These are phyloP conservation scores for Paracamarosporium sp. DNA, from an alignment of 2,329 filamentous ascomycete genomes.

Conservation along the genomic window DNA sequence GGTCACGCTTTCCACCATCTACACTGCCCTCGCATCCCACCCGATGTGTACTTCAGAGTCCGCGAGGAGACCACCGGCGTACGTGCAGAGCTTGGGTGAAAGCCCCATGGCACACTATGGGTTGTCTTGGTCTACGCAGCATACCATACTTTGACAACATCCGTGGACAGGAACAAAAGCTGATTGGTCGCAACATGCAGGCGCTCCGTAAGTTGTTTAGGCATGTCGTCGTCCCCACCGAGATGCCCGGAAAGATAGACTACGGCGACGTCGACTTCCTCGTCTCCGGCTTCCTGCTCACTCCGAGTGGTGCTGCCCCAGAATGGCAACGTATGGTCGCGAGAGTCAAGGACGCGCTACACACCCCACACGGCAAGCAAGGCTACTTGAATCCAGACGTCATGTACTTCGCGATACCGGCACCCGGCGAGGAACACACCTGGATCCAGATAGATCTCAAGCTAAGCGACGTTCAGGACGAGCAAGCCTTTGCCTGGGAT, in stretches of 20 bases:
- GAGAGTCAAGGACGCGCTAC: constrained; percentile 21
- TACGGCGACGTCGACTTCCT: constrained; percentile 35
- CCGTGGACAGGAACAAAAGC: too few relatives aligned
- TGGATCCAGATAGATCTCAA: constrained; percentile 37
- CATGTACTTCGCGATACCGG: constrained; percentile 33
- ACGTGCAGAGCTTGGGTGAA: neutral
- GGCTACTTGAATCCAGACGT: constrained; percentile 20
- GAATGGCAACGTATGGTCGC: constrained; percentile 19
- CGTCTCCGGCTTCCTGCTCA: constrained; percentile 19
- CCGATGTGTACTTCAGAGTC: constrained; percentile 21
- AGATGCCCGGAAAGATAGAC: constrained; percentile 31
- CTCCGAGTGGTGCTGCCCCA: constrained; percentile 10
- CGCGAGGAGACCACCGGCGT: constrained; percentile 16
- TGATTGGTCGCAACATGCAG: too few relatives aligned
- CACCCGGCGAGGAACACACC: constrained; percentile 11
- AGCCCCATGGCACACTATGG: too few relatives aligned
- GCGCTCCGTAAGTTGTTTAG: constrained; percentile 26
- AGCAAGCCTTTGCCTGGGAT: constrained; percentile 27
- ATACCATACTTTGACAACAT: neutral
- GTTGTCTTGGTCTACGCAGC: neutral
- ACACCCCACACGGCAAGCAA: constrained; percentile 22
- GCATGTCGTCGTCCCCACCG: constrained; percentile 30
- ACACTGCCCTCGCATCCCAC: constrained; percentile 29
- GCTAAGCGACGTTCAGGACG: constrained; percentile 21
- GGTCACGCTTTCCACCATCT: constrained; percentile 32